Conservation (phyloP, 352 stramenopile genomes). For the Phytophthora boehmeriae region DNA sequence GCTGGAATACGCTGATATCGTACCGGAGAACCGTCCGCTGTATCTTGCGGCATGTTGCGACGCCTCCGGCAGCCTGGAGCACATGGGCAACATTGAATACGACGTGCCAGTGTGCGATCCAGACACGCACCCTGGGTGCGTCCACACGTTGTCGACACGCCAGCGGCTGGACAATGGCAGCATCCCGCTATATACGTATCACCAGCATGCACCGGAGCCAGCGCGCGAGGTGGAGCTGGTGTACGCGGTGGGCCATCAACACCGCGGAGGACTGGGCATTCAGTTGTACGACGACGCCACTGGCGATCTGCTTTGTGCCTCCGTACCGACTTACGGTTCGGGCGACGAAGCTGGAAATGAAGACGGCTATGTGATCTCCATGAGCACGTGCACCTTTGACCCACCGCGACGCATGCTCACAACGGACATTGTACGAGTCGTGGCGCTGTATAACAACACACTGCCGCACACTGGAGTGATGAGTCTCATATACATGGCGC, state of each 20-base stretch:
- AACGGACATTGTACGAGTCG: constrained; percentile 73
- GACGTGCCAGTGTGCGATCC: constrained; percentile 72
- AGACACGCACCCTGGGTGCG: constrained; percentile 69
- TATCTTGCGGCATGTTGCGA: constrained; percentile 80
- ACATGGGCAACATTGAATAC: constrained; percentile 83
- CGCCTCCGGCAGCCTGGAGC: constrained; percentile 55
- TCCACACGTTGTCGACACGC: constrained; percentile 74
- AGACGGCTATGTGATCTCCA: constrained; percentile 69
- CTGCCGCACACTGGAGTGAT: constrained; percentile 77
- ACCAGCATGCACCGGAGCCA: constrained; percentile 26
- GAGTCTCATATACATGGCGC: constrained; percentile 79
- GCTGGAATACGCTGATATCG: constrained; percentile 69
- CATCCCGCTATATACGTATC: constrained; percentile 26
- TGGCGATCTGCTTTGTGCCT: constrained; percentile 70
- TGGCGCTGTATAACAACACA: constrained; percentile 86
- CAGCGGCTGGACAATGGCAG: constrained; percentile 58
- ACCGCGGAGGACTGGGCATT: constrained; percentile 74
- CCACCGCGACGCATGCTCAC: constrained; percentile 70
- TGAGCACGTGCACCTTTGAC: constrained; percentile 81
- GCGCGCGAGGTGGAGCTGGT: constrained; percentile 76
- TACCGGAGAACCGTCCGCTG: constrained; percentile 59
- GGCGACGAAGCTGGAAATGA: constrained; percentile 68
- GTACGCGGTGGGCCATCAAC: constrained; percentile 81
- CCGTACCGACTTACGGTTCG: constrained; percentile 67
- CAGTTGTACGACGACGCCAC: constrained; percentile 74